Evolutionary conservation across 805 yeast genomes (phyloP), one percentile per base, ranked within the genome.

Genomic region (Isabelozyma pseudorhagii): DNA sequence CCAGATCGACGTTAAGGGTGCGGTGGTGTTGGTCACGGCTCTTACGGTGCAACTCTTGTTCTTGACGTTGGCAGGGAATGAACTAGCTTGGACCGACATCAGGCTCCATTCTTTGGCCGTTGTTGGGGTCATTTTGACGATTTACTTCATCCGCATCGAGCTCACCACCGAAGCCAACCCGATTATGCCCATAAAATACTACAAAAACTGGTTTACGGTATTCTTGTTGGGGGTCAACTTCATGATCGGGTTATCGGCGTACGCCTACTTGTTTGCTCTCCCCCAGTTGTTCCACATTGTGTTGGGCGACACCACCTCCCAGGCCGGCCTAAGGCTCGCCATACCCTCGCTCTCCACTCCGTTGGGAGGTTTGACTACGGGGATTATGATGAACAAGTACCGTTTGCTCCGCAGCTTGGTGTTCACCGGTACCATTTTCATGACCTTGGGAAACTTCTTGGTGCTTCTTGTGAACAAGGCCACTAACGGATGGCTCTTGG

Each of bases 211-310:
- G 28, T 61, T 66, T 45, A 59, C 63, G 15, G 50, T 58, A 38
- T 50, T 66, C 25, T 49, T 58, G 9, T 47, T 71, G 5, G 58
- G 58, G n/a, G 62, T 65, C 10, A 69, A 71, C 17, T 59, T 67
- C 44, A 54, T 72, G 18, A 61, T 73, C 10, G 79, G 79, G 2
- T 62, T 73, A 44, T 65, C 73, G 5, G 59, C 67, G 43, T 71
- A 62, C 52, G 75, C 79, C 0, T 72, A 72, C 49, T 57, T 75
- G 25, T 75, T 75, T 56, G 67, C 72, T 4, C 54, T 75, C 1
- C 80, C 79, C 1, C 57, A 73, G 27, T 61, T 74, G 38, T 73
- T 75, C 45, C 79, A 75, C 51, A 62, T 75, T 15, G 72, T 68
- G 1, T 56, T 71, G 13, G 74, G 70, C 3, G 78, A 75, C 52